Percentiles rank a stretch among this genome's conserved stretches.
Evolutionary conservation across 192 early-diverging fungal genomes (phyloP).

Genomic region (Borealophlyctis nickersoniae): DNA sequence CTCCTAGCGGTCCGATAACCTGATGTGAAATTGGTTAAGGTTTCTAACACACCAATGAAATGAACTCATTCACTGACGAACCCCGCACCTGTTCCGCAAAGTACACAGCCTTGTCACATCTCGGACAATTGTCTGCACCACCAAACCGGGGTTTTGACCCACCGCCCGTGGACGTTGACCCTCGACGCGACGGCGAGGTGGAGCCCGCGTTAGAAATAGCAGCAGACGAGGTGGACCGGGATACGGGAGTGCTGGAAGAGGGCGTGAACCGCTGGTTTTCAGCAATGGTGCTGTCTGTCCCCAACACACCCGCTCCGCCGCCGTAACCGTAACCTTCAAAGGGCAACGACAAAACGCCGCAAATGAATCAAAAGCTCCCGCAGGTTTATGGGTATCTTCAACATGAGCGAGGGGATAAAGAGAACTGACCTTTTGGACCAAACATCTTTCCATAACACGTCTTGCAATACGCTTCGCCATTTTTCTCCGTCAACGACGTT

Average conservation of each 20-base stretch:
- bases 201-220: background rate
- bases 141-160: slow-evolving; percentile 25
- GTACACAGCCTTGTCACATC: slow-evolving; percentile 47
- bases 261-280: slow-evolving; percentile 32
- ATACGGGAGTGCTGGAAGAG: slow-evolving; percentile 3
- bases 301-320: slow-evolving; percentile 24
- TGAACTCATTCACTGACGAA: background rate
- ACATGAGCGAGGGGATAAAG: background rate
- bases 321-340: slow-evolving; percentile 42
- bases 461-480: slow-evolving; percentile 48
- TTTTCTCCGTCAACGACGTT: slow-evolving; percentile 43
- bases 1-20: slow-evolving; percentile 39
- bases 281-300: slow-evolving; percentile 32
- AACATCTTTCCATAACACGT: slow-evolving; percentile 49
- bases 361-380: background rate
- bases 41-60: too few species aligned
- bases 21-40: too few species aligned
- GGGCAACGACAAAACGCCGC: background rate
- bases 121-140: slow-evolving; percentile 36
- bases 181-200: background rate
- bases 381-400: background rate
- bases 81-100: slow-evolving; percentile 39
- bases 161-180: slow-evolving; percentile 15
- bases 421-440: slow-evolving; percentile 51
- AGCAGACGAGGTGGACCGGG: background rate